These are phyloP conservation scores for Ephemerocybe angulata DNA, from an alignment of 768 basidiomycete genomes.

Conservation along the genomic window DNA sequence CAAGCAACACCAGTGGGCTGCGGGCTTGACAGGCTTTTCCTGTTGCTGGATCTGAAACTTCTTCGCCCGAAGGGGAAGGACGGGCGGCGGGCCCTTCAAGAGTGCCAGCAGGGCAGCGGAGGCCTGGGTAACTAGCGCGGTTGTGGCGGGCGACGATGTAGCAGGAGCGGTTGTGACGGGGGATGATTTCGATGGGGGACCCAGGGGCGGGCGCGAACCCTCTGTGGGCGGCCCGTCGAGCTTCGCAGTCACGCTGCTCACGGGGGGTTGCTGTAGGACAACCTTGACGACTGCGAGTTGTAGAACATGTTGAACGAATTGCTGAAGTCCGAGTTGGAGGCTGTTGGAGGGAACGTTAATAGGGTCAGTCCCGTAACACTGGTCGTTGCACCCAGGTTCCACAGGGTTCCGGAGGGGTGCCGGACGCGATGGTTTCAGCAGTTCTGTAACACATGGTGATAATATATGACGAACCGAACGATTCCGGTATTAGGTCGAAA, in stretches of 20 bases:
- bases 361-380: slow-evolving; percentile 38
- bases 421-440: slow-evolving; percentile 73
- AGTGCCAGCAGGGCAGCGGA: slow-evolving; percentile 49
- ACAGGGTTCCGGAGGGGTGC: too few relatives aligned
- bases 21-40: slow-evolving; percentile 34
- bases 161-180: slow-evolving; percentile 46
- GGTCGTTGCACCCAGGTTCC: slow-evolving; percentile 49
- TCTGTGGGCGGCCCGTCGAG: slow-evolving; percentile 21
- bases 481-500: background rate
- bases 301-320: slow-evolving; percentile 50
- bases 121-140: too few relatives aligned
- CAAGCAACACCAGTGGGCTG: slow-evolving; percentile 43
- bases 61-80: slow-evolving; percentile 79
- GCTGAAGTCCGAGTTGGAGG: slow-evolving; percentile 56
- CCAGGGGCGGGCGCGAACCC: slow-evolving; percentile 34
- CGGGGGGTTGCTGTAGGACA: slow-evolving; percentile 50
- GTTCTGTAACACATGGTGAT: slow-evolving; percentile 38
- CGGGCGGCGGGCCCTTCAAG: slow-evolving; percentile 53
- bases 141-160: slow-evolving; percentile 42
- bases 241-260: slow-evolving; percentile 20
- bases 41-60: slow-evolving; percentile 59
- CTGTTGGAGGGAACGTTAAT: too few relatives aligned
- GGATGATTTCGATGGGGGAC: slow-evolving; percentile 36
- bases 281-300: slow-evolving; percentile 46
- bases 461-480: slow-evolving; percentile 26